Evolutionary conservation across 164 flowering plant species (phyloP).

Genomic region (Houttuynia cordata): DNA sequence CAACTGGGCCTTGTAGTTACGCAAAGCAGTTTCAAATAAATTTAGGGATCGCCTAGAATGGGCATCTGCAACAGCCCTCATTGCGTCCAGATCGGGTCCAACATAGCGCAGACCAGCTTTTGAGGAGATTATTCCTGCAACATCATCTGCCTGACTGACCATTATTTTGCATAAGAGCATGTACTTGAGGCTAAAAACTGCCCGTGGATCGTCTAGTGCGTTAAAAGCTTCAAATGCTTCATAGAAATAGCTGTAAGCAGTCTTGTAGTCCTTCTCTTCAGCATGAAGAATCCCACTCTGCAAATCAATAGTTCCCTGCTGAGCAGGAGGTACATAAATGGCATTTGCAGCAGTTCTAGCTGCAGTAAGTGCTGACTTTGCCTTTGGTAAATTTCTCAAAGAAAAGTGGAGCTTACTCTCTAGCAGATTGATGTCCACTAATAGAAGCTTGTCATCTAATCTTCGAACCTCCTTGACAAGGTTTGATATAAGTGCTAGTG

Average conservation of each 20-base stretch:
- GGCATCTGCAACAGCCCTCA: conserved; percentile 20
- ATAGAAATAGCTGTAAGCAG: conserved; percentile 59
- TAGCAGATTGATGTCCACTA: not conserved
- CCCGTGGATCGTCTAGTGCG: conserved; percentile 37
- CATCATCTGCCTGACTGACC: conserved; percentile 26
- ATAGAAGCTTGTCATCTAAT: conserved; percentile 18
- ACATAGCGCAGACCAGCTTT: conserved; percentile 17
- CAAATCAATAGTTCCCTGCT: conserved; percentile 52
- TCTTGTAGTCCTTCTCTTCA: conserved; percentile 60
- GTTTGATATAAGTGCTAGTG: not conserved
- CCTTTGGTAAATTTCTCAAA: conserved; percentile 25
- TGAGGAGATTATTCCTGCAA: conserved; percentile 16
- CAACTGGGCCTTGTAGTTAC: conserved; percentile 16
- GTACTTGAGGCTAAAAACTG: conserved; percentile 4
- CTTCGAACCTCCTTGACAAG: not conserved
- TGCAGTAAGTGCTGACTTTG: conserved; percentile 55
- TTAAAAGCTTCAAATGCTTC: conserved; percentile 63
- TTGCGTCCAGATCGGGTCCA: conserved; percentile 18
- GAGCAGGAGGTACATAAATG: conserved; percentile 58
- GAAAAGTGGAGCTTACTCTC: not conserved
- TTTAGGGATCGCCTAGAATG: conserved; percentile 44
- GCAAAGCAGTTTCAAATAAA: conserved; percentile 30
- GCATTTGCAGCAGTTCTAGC: conserved; percentile 66
- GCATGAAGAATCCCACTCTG: conserved; percentile 59
- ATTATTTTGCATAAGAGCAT: conserved; percentile 52